phyloP scores from a whole-genome alignment of 306 rosid species.

The Trifolium pratense region DNA sequence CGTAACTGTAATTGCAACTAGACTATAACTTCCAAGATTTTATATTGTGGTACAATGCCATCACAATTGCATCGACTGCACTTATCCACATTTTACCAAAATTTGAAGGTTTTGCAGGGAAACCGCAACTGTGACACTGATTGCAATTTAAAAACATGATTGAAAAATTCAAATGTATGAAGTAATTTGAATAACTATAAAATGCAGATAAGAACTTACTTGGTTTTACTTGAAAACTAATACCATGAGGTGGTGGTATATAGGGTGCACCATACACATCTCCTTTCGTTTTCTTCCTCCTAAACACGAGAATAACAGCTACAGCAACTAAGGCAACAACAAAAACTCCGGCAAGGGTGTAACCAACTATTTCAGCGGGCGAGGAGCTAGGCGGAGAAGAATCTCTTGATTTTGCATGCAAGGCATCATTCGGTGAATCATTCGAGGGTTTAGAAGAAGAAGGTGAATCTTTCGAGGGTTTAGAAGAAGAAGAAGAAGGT shows the following conservation, averaged over 20 bases:
- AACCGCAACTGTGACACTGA: background rate
- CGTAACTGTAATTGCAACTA: background rate
- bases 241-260: slow-evolving; percentile 42
- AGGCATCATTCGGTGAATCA: background rate
- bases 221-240: slow-evolving; percentile 40
- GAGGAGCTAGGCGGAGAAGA: slow-evolving; percentile 18
- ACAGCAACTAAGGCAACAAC: slow-evolving; percentile 53
- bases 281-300: slow-evolving; percentile 49
- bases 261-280: slow-evolving; percentile 39
- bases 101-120: background rate
- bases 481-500: too few relatives aligned
- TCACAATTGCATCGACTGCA: background rate
- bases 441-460: background rate
- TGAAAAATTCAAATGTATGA: background rate
- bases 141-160: background rate
- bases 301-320: slow-evolving; percentile 35
- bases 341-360: slow-evolving; percentile 58
- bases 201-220: slow-evolving; percentile 41
- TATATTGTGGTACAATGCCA: background rate
- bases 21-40: background rate
- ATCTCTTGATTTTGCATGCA: background rate
- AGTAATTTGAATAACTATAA: background rate
- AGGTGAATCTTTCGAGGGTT: too few relatives aligned
- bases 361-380: slow-evolving; percentile 43
- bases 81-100: background rate